A percentile compares a stretch with the other conserved stretches of the same genome.
These are phyloP conservation scores for Plasmodium gonderi DNA, from an alignment of 169 alveolate species.

Conservation along the genomic window DNA sequence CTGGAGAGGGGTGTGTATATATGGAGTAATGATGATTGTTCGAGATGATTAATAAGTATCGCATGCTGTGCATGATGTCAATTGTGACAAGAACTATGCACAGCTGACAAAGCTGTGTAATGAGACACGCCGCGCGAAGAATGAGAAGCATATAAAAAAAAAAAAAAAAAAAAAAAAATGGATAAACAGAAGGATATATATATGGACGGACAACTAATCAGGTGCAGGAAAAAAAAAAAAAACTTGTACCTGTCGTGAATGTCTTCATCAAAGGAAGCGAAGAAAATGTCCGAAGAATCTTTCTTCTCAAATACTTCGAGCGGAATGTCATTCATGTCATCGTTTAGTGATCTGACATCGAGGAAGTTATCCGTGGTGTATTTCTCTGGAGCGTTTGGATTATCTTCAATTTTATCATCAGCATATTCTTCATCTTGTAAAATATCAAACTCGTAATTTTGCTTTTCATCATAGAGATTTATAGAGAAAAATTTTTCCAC, in stretches of 20 bases:
- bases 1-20: background rate
- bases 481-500: conserved; percentile 44
- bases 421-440: conserved; percentile 41
- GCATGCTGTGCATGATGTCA: background rate
- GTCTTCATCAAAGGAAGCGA: conserved; percentile 20
- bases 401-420: conserved; percentile 7
- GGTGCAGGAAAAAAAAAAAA: background rate
- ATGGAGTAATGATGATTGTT: background rate
- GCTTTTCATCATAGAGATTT: conserved; percentile 22
- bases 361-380: background rate
- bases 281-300: background rate
- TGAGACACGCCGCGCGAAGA: no score
- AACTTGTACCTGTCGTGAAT: conserved; percentile 33
- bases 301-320: conserved; percentile 11
- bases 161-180: background rate
- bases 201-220: background rate
- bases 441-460: conserved; percentile 28
- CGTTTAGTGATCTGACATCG: background rate
- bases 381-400: background rate
- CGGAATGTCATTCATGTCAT: conserved; percentile 5
- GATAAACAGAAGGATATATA: background rate
- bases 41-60: no score
- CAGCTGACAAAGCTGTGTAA: background rate
- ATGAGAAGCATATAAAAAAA: background rate
- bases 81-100: background rate